Base-by-base conservation (phyloP, 257 asterid genomes). In the Ligustrum vulgare region DNA sequence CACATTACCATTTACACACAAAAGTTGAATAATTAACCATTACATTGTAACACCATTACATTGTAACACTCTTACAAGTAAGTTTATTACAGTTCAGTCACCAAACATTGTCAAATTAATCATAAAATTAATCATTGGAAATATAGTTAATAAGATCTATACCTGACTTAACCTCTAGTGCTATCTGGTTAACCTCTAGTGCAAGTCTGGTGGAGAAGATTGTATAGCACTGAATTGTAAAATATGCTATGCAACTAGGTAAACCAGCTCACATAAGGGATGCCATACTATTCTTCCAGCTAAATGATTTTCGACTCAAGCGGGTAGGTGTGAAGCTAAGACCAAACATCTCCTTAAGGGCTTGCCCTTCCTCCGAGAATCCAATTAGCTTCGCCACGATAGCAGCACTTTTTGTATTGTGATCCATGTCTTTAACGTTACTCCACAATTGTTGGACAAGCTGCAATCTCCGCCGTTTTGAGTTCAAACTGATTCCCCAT, bases 321-420 rank as follows among this genome's bases (percentile, higher is more conserved):
- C 84, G 72, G 4, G 84, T 75, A 16, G 85, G 90, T 25, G 86
- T 73, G 85, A 86, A 84, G 78, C 87, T 86, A 63, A 86, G 88
- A 47, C 90, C 90, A 78, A 84, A 84, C 88, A 84, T 84, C 85
- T 86, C 90, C 84, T 84, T 86, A 15, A 75, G 81, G 45, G 87
- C 84, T 18, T 73, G 81, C 35, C 85, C 83, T 60, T 84, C 75
- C 69, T 82, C 83, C 18, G 81, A 82, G 75, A 86, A 86, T 73
- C 81, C 80, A 72, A 86, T 84, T 73, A 86, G 80, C 80, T 80
- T 86, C 11, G 90, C 90, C 16, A 86, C 78, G 31, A 82, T 72
- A 16, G 85, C 77, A 71, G 87, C 90, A 49, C 90, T 86, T 41
- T 84, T 83, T 6, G 76, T 67, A 20, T 82, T 83, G 60, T 76